Evolutionary conservation across 164 flowering plant species (phyloP).

Genomic region (Vitis cinerea): DNA sequence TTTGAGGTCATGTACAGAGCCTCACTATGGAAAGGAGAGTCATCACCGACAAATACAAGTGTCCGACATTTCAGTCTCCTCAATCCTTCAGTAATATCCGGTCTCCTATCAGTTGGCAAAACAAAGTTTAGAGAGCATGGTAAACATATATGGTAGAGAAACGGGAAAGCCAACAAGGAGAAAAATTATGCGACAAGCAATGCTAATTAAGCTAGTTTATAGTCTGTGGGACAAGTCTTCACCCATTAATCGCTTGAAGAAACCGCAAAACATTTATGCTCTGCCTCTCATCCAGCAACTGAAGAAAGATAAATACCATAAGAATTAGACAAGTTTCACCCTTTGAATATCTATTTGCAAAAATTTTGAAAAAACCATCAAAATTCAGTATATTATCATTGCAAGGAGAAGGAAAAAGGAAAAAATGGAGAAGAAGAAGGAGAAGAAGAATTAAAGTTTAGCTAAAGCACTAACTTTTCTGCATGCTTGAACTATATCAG

Average conservation of each 20-base stretch:
- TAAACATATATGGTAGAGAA: too few species aligned
- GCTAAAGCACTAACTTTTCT: slow-evolving; percentile 47
- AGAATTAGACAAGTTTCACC: slow-evolving; percentile 7
- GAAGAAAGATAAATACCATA: slow-evolving; percentile 12
- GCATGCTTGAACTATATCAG: slow-evolving; percentile 70
- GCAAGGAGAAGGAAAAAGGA: neutral
- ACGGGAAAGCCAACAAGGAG: neutral
- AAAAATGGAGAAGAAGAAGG: neutral
- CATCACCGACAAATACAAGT: slow-evolving; percentile 86
- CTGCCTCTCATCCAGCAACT: slow-evolving; percentile 65
- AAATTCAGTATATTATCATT: neutral
- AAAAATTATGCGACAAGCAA: neutral
- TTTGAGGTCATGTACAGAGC: slow-evolving; percentile 78
- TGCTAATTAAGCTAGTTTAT: too few species aligned
- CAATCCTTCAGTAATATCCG: slow-evolving; percentile 74
- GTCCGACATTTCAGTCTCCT: slow-evolving; percentile 79
- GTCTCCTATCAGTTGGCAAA: slow-evolving; percentile 54
- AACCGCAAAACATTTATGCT: slow-evolving; percentile 55
- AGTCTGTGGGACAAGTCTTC: slow-evolving; percentile 9
- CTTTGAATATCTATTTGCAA: neutral
- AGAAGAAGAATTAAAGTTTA: neutral
- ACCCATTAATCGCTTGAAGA: slow-evolving; percentile 68
- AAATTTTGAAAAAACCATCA: too few species aligned
- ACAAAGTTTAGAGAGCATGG: neutral
- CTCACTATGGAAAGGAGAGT: slow-evolving; percentile 80